phyloP scores from a whole-genome alignment of 2,329 filamentous ascomycete genomes.

The Aspergillus chevalieri region DNA sequence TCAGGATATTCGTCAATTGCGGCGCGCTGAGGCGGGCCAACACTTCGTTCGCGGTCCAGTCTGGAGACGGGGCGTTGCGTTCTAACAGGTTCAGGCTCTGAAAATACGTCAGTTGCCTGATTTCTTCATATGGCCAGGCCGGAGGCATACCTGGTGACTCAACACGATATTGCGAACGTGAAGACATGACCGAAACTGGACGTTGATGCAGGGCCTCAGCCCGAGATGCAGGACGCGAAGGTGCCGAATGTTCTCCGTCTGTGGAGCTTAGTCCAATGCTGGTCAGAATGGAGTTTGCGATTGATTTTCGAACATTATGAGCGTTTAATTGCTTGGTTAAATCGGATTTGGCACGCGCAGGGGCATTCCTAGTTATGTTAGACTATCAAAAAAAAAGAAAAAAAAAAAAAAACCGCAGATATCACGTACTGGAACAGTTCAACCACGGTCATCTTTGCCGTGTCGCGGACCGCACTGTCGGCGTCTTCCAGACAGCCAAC shows the following conservation, averaged over 20 bases:
- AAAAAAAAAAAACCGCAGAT: neutral
- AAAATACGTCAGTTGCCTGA: neutral
- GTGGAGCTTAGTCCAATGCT: constrained; percentile 54
- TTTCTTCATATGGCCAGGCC: neutral
- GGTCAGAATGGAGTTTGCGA: constrained; percentile 72
- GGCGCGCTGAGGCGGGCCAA: neutral
- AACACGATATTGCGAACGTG: constrained; percentile 18
- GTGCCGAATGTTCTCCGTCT: constrained; percentile 19
- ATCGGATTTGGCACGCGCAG: constrained; percentile 78
- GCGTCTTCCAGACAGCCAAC: constrained; percentile 87
- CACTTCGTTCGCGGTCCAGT: neutral
- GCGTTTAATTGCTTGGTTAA: constrained; percentile 78
- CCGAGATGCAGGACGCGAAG: constrained; percentile 12
- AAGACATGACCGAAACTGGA: constrained; percentile 26
- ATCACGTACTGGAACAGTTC: constrained; percentile 68
- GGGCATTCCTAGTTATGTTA: constrained; percentile 55
- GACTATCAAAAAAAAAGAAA: neutral
- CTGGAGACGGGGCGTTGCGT: neutral
- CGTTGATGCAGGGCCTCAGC: constrained; percentile 19
- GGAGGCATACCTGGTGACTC: constrained; percentile 9
- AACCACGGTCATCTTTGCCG: constrained; percentile 74
- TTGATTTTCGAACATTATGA: constrained; percentile 79
- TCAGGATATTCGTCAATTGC: neutral
- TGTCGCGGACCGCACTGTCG: constrained; percentile 78
- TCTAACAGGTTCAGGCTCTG: neutral